Evolutionary conservation across 164 flowering plant species (phyloP).

Genomic region (Annona squamosa): DNA sequence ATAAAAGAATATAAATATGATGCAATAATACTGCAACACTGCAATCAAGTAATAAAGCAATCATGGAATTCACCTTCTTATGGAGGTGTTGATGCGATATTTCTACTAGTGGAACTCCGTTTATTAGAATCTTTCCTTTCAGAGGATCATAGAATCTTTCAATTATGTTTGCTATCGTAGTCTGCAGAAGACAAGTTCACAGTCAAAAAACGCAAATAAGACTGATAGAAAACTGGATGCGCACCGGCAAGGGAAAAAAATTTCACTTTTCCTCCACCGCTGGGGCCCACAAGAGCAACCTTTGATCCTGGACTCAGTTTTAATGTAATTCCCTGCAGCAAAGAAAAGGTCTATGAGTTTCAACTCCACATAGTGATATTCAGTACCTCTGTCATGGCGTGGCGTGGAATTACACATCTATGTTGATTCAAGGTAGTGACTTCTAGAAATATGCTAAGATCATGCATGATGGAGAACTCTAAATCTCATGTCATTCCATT

Average conservation of each 20-base stretch:
- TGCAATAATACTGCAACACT: not conserved
- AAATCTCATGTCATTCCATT: too few relatives aligned
- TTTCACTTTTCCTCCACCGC: constrained; percentile 95
- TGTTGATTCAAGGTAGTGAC: not conserved
- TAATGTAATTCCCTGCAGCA: constrained; percentile 65
- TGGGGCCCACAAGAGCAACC: constrained; percentile 98
- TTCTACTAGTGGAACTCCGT: constrained; percentile 77
- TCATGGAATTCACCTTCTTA: constrained; percentile 49
- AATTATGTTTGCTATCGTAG: constrained; percentile 89
- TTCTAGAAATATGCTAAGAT: not conserved
- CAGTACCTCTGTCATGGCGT: not conserved
- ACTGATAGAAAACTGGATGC: not conserved
- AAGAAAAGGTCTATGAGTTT: not conserved
- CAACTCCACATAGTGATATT: not conserved
- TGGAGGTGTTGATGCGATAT: constrained; percentile 88
- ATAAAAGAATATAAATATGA: not conserved
- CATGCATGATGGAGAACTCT: not conserved
- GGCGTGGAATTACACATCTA: not conserved
- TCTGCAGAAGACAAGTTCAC: constrained; percentile 40
- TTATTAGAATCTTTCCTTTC: constrained; percentile 72
- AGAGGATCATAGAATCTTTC: constrained; percentile 91
- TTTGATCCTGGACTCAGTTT: constrained; percentile 80
- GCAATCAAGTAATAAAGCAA: not conserved
- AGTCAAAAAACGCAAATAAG: not conserved
- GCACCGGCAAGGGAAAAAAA: not conserved